These are phyloP conservation scores for Cyberlindnera mrakii DNA, from an alignment of 805 yeast genomes.

Conservation along the genomic window DNA sequence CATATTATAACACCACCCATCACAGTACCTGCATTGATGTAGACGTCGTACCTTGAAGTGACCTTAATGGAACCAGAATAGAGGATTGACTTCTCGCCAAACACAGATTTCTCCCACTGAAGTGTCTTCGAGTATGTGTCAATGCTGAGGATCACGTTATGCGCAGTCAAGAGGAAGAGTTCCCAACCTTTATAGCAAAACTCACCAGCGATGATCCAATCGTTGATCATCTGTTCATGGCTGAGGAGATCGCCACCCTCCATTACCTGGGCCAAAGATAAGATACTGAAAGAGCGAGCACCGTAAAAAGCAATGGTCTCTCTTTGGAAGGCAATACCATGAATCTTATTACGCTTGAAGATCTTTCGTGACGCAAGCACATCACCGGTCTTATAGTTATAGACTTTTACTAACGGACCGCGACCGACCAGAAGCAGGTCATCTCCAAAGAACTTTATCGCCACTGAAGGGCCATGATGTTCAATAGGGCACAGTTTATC, in stretches of 20 bases:
- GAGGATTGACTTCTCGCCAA: slow-evolving; percentile 72
- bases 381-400: slow-evolving; percentile 35
- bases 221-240: slow-evolving; percentile 52
- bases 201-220: slow-evolving; percentile 71
- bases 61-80: slow-evolving; percentile 78
- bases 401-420: slow-evolving; percentile 62
- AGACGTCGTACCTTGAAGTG: slow-evolving; percentile 33
- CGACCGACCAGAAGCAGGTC: slow-evolving; percentile 52
- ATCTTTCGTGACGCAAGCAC: slow-evolving; percentile 37
- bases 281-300: slow-evolving; percentile 56
- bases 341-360: slow-evolving; percentile 74
- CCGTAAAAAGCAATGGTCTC: slow-evolving; percentile 50
- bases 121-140: slow-evolving; percentile 24
- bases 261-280: slow-evolving; percentile 28
- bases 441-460: slow-evolving; percentile 20
- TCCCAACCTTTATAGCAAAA: slow-evolving; percentile 35
- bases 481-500: slow-evolving; percentile 4
- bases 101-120: slow-evolving; percentile 30
- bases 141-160: slow-evolving; percentile 53
- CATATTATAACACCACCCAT: slow-evolving; percentile 82
- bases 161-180: slow-evolving; percentile 66
- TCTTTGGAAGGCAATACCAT: slow-evolving; percentile 51
- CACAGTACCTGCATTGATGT: slow-evolving; percentile 88
- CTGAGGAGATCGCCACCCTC: slow-evolving; percentile 17
- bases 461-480: slow-evolving; percentile 15